Evolutionary conservation across 176 grass and related monocot genomes (phyloP), one percentile per base, ranked within the genome.

Genomic region (Zoysia japonica): DNA sequence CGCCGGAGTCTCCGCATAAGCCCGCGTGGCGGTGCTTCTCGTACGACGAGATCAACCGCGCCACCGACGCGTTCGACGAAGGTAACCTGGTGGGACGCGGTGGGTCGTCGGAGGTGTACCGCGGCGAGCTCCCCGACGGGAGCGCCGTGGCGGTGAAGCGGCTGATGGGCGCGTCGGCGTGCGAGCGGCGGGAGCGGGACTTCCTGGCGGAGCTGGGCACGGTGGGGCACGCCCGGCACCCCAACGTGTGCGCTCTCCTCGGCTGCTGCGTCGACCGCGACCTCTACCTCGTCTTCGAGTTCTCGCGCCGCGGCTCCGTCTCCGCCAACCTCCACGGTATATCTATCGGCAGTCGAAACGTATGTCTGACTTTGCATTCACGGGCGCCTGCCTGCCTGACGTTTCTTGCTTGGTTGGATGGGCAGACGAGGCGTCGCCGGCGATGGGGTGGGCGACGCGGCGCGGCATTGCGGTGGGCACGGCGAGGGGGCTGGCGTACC

Each of bases 31-130:
- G 78, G 61, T 97, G 93, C 76, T 97, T 87, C 86, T 91, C 88
- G 7, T 91, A 87, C 73, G 88, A 93, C 5, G 93, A 93, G 62
- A 83, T 97, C 44, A 56, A 74, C 73, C 74, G 51, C 11, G 91
- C 93, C 6, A 97, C 91, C 2, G 50, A 67, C 78, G 84, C 59
- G 1, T 97, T 97, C 88, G 61, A 64, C 88, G 11, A 2, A 17
- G 7, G 7, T 6, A 98, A 93, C 83, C 66, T 98, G 84, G 95
- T 93, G n/a, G 95, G 95, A 11, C 84, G 64, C 11, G 95, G 95
- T 17, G 95, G 95, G 38, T 91, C 89, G 61, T 93, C 95, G 50
- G 90, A 94, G 85, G 95, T 98, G 83, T 98, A 94, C 88, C 83
- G 92, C 40, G 95, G 95, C 78, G 66, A 88, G 55, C 84, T 97